Conservation (phyloP, 2,329 filamentous ascomycete species). For the Botrytis fabae region DNA sequence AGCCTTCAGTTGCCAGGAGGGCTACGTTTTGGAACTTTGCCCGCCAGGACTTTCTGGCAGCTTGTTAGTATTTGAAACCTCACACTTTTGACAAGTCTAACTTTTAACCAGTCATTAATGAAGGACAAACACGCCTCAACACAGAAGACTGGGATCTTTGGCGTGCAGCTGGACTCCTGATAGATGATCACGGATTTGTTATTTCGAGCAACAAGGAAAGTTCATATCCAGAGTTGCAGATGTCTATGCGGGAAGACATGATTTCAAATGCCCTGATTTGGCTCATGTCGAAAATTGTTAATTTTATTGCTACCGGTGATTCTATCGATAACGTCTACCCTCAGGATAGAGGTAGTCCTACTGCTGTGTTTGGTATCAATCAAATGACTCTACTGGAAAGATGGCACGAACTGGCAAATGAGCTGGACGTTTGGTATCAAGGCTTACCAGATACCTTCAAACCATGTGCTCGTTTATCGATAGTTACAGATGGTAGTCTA, state of each 20-base stretch:
- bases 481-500: slow-evolving; percentile 33
- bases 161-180: slow-evolving; percentile 61
- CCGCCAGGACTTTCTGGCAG: slow-evolving; percentile 63
- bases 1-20: slow-evolving; percentile 55
- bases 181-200: slow-evolving; percentile 55
- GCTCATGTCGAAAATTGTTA: slow-evolving; percentile 66
- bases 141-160: slow-evolving; percentile 62
- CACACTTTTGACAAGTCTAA: neutral
- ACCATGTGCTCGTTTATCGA: slow-evolving; percentile 53
- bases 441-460: slow-evolving; percentile 61
- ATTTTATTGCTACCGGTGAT: slow-evolving; percentile 61
- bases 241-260: slow-evolving; percentile 61
- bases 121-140: slow-evolving; percentile 59
- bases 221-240: slow-evolving; percentile 45
- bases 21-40: slow-evolving; percentile 69
- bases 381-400: slow-evolving; percentile 51
- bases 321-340: slow-evolving; percentile 45
- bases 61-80: slow-evolving; percentile 47
- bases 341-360: slow-evolving; percentile 41
- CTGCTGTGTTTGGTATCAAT: slow-evolving; percentile 47
- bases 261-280: slow-evolving; percentile 65
- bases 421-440: slow-evolving; percentile 59
- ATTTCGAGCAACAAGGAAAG: slow-evolving; percentile 46
- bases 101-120: slow-evolving; percentile 53
- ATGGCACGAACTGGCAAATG: slow-evolving; percentile 56